A percentile compares a stretch with the other conserved stretches of the same genome.
phyloP scores from a whole-genome alignment of 345 rosid genomes.

The rapeseed (Brassica napus) region Da-Ae NC_063445.1:58148001-58148500 shows the following conservation, averaged over 20 bases:
- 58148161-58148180: neutral
- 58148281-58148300: neutral
- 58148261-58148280: neutral
- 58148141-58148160: no score
- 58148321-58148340: neutral
- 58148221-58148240: conserved; percentile 25
- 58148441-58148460: neutral
- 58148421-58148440: neutral
- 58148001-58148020: no score
- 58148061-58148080: no score
- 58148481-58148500: conserved; percentile 23
- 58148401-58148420: conserved; percentile 6
- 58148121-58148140: neutral
- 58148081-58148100: neutral
- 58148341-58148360: neutral
- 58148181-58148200: conserved; percentile 7
- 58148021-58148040: no score
- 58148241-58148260: conserved; percentile 2
- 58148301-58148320: neutral
- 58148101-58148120: neutral
- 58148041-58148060: no score
- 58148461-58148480: conserved; percentile 20
- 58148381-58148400: neutral
- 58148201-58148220: conserved; percentile 4
- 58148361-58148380: neutral